Evolutionary conservation across 805 yeast species (phyloP).

Genomic region (Kuraishia piskuri): DNA sequence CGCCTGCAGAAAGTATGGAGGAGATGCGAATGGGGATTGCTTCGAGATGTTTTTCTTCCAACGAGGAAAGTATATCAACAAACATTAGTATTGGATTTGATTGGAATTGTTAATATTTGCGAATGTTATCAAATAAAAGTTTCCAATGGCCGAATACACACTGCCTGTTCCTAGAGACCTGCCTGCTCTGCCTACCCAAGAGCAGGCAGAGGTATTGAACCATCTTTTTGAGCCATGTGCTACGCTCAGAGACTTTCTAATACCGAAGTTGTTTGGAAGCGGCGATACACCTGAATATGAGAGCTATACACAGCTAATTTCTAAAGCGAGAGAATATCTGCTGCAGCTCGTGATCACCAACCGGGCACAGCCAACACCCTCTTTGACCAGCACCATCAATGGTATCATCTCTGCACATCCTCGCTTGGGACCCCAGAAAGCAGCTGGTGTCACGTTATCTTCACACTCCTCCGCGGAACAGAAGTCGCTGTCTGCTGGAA

Average conservation of each 20-base stretch:
- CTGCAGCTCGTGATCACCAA: constrained; percentile 10
- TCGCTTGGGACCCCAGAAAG: constrained; percentile 60
- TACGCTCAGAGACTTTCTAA: constrained; percentile 28
- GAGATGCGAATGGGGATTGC: neutral
- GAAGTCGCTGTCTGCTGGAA: constrained; percentile 39
- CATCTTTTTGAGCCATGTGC: constrained; percentile 62
- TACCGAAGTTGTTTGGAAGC: constrained; percentile 18
- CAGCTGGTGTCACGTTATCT: constrained; percentile 33
- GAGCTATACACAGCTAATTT: constrained; percentile 27
- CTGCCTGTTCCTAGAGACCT: constrained; percentile 25
- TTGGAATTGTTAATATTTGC: neutral
- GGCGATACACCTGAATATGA: constrained; percentile 7
- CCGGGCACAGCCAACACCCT: neutral
- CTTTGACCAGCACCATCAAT: constrained; percentile 2
- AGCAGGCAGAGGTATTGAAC: constrained; percentile 33
- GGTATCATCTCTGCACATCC: constrained; percentile 88
- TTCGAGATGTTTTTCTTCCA: neutral
- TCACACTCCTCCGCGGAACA: constrained; percentile 68
- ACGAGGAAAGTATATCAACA: neutral
- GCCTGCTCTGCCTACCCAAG: constrained; percentile 11
- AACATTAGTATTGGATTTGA: neutral
- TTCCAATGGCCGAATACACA: constrained; percentile 8
- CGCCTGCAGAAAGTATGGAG: neutral
- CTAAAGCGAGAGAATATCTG: constrained; percentile 30
- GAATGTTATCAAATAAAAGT: neutral